Percentiles rank a stretch among this genome's conserved stretches.
phyloP scores from a whole-genome alignment of 495 filamentous ascomycete genomes.

The Cudoniella acicularis region DNA sequence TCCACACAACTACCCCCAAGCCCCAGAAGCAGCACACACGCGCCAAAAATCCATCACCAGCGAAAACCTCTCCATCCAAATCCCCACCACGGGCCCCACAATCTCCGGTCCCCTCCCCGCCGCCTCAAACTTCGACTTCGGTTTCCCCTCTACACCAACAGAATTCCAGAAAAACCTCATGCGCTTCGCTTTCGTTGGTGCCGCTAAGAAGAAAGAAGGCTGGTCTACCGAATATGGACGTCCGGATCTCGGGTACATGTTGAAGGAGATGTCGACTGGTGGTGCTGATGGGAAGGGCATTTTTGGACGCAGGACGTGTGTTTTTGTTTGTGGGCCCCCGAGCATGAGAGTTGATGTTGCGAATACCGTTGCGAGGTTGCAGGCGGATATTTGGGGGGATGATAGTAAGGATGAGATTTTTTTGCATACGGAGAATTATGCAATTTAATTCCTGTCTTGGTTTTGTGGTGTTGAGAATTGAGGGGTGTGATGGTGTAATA shows the following conservation, averaged over 20 bases:
- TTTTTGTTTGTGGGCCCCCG: constrained; percentile 90
- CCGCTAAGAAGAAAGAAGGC: constrained; percentile 65
- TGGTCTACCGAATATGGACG: constrained; percentile 94
- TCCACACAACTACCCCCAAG: constrained; percentile 6
- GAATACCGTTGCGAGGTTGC: constrained; percentile 75
- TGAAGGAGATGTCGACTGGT: constrained; percentile 68
- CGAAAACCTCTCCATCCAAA: constrained; percentile 19
- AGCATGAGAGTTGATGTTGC: constrained; percentile 84
- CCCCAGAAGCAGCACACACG: constrained; percentile 49
- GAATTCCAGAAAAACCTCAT: constrained; percentile 79
- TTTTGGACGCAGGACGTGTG: constrained; percentile 80
- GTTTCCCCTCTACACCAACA: constrained; percentile 70
- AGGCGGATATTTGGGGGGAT: constrained; percentile 76
- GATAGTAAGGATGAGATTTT: constrained; percentile 83
- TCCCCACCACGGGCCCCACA: constrained; percentile 27
- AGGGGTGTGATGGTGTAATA: too few species aligned
- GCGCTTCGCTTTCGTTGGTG: constrained; percentile 75
- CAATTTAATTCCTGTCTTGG: constrained; percentile 44
- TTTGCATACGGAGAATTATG: constrained; percentile 93
- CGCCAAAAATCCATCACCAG: constrained; percentile 41
- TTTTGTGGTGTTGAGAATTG: constrained; percentile 5
- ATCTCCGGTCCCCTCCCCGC: constrained; percentile 39
- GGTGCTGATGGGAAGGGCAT: constrained; percentile 54
- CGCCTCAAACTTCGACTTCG: constrained; percentile 64
- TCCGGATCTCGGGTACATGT: constrained; percentile 79